Conservation (phyloP, 352 stramenopile species). For the Phytopythium oedochilum region DNA sequence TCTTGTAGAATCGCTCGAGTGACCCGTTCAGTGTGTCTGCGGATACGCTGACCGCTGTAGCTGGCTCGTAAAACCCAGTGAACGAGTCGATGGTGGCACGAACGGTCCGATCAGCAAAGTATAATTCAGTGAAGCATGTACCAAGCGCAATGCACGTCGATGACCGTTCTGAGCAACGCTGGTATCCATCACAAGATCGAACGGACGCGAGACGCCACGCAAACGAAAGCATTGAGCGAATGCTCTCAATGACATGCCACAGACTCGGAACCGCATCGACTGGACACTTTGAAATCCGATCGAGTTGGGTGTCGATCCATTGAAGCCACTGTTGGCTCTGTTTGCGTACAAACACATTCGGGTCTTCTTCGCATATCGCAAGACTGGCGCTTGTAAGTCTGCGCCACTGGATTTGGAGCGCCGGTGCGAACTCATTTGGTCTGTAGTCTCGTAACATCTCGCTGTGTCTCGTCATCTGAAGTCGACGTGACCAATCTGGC, state of each 20-base stretch:
- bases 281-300: neutral
- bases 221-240: conserved; percentile 38
- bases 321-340: conserved; percentile 16
- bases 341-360: conserved; percentile 41
- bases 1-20: conserved; percentile 26
- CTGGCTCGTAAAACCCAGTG: conserved; percentile 3
- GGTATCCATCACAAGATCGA: conserved; percentile 6
- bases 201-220: conserved; percentile 36
- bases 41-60: too few species aligned
- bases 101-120: conserved; percentile 33
- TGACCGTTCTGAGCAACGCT: neutral
- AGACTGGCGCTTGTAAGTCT: conserved; percentile 26
- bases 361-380: conserved; percentile 44
- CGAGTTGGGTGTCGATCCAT: conserved; percentile 17
- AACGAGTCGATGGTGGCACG: conserved; percentile 13
- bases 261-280: neutral
- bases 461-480: neutral
- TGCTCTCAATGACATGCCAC: conserved; percentile 18
- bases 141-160: neutral
- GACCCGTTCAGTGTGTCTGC: neutral
- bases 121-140: conserved; percentile 42
- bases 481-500: conserved; percentile 4
- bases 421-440: neutral
- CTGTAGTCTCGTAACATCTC: neutral
- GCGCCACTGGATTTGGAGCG: conserved; percentile 28